Conservation (phyloP, 768 basidiomycete genomes). For the Collybia sordida region DNA sequence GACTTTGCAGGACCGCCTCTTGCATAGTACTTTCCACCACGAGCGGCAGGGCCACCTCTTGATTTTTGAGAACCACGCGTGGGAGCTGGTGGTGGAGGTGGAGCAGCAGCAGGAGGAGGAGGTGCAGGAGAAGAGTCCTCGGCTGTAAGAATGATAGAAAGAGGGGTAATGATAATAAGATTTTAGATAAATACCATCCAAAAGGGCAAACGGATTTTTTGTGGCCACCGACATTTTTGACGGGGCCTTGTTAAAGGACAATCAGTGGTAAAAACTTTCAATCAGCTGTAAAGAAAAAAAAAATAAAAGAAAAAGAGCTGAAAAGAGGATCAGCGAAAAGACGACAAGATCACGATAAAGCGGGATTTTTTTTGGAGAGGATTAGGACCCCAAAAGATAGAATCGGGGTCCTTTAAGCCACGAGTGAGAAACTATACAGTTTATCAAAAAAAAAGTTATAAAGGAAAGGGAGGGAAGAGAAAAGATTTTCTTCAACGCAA, state of each 20-base stretch:
- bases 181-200: constrained; percentile 58
- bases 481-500: constrained; percentile 44
- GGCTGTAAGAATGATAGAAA: constrained; percentile 27
- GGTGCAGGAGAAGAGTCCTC: constrained; percentile 49
- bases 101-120: constrained; percentile 22
- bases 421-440: constrained; percentile 47
- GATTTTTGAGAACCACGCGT: constrained; percentile 44
- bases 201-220: constrained; percentile 82
- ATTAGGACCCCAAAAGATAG: constrained; percentile 15
- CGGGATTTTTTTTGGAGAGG: constrained; percentile 11
- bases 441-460: constrained; percentile 13
- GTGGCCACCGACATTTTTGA: constrained; percentile 89
- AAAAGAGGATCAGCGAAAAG: not conserved
- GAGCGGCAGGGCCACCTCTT: constrained; percentile 58
- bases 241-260: constrained; percentile 53
- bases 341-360: constrained; percentile 5
- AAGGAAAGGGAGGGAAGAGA: too few species aligned
- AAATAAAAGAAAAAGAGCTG: constrained; percentile 8
- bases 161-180: constrained; percentile 11
- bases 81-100: constrained; percentile 40
- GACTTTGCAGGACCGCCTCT: constrained; percentile 52
- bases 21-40: constrained; percentile 68
- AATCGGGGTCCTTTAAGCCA: constrained; percentile 50
- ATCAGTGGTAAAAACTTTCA: constrained; percentile 21
- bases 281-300: not conserved